phyloP scores from a whole-genome alignment of 2,329 filamentous ascomycete genomes.

The Ceratocystiopsis sp. region DNA sequence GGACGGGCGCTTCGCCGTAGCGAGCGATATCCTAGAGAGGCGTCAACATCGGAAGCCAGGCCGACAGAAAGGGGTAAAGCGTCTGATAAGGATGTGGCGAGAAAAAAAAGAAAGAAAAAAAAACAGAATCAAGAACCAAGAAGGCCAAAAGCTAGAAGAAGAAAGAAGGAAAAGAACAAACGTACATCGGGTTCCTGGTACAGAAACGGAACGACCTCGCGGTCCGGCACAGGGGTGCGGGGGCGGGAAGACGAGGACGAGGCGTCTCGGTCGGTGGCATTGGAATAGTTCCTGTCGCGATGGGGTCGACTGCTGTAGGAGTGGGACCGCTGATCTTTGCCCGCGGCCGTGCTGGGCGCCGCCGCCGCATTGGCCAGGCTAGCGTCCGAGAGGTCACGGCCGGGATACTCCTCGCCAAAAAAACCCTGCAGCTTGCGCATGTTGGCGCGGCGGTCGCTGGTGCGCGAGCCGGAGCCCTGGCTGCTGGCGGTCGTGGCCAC shows the following conservation, averaged over 20 bases:
- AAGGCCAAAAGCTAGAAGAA: slow-evolving; percentile 9
- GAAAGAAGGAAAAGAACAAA: slow-evolving; percentile 11
- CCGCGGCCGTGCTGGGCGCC: slow-evolving; percentile 18
- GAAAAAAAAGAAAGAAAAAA: slow-evolving; percentile 5
- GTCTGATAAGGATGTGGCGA: not conserved
- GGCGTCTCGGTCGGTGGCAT: slow-evolving; percentile 52
- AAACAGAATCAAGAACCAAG: slow-evolving; percentile 8
- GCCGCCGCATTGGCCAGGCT: slow-evolving; percentile 28
- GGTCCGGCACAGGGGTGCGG: slow-evolving; percentile 70
- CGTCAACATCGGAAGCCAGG: not conserved
- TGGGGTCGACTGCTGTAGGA: slow-evolving; percentile 45
- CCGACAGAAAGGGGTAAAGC: not conserved
- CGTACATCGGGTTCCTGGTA: slow-evolving; percentile 73
- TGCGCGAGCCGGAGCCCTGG: slow-evolving; percentile 56
- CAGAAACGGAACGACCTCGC: slow-evolving; percentile 93
- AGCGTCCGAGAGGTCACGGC: slow-evolving; percentile 56
- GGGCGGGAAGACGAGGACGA: slow-evolving; percentile 66
- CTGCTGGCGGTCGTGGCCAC: slow-evolving; percentile 70
- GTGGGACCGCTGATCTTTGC: slow-evolving; percentile 45
- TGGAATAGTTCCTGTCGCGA: slow-evolving; percentile 69
- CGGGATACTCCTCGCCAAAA: slow-evolving; percentile 78
- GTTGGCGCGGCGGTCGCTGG: slow-evolving; percentile 51
- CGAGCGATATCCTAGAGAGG: slow-evolving; percentile 49
- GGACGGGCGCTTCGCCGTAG: slow-evolving; percentile 62
- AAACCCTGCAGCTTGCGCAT: slow-evolving; percentile 78